Conservation (phyloP, 2,329 filamentous ascomycete species). For the Ilyonectria mors-panacis region DNA sequence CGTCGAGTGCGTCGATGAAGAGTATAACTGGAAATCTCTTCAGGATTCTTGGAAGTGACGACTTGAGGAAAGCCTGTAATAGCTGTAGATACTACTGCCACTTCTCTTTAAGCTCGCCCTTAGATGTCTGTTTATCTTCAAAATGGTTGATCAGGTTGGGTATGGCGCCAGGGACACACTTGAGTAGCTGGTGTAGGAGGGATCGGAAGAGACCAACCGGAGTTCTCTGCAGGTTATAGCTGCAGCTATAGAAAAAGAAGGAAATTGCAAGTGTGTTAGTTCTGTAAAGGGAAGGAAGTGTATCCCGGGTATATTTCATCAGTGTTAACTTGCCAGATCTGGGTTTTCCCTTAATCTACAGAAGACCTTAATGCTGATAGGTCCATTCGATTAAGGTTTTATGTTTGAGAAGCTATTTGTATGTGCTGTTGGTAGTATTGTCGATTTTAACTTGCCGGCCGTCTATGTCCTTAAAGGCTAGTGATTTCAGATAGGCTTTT, state of each 20-base stretch:
- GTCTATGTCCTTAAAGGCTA: constrained; percentile 20
- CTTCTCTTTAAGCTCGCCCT: constrained; percentile 24
- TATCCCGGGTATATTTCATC: constrained; percentile 40
- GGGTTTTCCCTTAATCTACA: constrained; percentile 54
- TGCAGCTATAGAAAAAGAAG: constrained; percentile 45
- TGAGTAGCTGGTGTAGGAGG: constrained; percentile 52
- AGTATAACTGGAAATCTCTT: not conserved
- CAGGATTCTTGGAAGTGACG: not conserved
- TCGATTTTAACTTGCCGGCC: constrained; percentile 6
- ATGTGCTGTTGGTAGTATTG: constrained; percentile 8
- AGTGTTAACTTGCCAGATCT: constrained; percentile 56
- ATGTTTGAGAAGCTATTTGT: constrained; percentile 11
- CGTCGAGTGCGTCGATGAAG: not conserved
- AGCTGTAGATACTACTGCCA: not conserved
- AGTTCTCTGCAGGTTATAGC: constrained; percentile 50
- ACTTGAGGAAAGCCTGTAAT: not conserved
- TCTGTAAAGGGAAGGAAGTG: not conserved
- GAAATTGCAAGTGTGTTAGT: not conserved
- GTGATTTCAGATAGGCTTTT: constrained; percentile 12
- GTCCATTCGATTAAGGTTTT: not conserved
- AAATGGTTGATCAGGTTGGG: constrained; percentile 40
- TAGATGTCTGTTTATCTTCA: constrained; percentile 16
- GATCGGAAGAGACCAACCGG: constrained; percentile 54
- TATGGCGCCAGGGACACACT: constrained; percentile 39
- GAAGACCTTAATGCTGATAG: constrained; percentile 29